Conservation (phyloP, 2,329 filamentous ascomycete species). For the Ceratocystiopsis brevicomis region DNA sequence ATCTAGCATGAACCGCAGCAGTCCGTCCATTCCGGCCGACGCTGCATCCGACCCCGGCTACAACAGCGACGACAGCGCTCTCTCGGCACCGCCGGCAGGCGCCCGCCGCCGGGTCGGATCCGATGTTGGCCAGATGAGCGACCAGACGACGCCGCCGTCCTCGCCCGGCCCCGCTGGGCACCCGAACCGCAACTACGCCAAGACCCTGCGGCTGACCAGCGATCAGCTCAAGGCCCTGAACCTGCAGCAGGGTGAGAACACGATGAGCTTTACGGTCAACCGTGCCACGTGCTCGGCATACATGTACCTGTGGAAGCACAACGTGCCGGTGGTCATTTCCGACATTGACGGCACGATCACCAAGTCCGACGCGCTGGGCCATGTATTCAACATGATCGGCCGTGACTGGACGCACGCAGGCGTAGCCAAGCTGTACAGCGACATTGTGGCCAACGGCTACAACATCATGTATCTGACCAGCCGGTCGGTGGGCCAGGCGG, state of each 20-base stretch:
- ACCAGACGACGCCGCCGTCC: slow-evolving; percentile 45
- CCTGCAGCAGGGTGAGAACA: slow-evolving; percentile 70
- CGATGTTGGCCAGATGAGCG: slow-evolving; percentile 30
- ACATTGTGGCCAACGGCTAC: slow-evolving; percentile 89
- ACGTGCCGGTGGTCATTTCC: slow-evolving; percentile 87
- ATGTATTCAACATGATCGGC: slow-evolving; percentile 90
- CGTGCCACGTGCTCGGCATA: slow-evolving; percentile 76
- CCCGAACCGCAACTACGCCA: slow-evolving; percentile 77
- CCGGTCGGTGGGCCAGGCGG: slow-evolving; percentile 80
- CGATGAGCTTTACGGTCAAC: slow-evolving; percentile 93
- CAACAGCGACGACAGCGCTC: slow-evolving; percentile 68
- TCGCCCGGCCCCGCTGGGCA: slow-evolving; percentile 51
- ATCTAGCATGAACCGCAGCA: slow-evolving; percentile 27
- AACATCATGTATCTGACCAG: slow-evolving; percentile 98
- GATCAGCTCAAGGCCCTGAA: slow-evolving; percentile 79
- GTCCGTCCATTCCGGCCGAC: slow-evolving; percentile 45
- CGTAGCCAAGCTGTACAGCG: slow-evolving; percentile 91
- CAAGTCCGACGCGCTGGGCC: slow-evolving; percentile 85
- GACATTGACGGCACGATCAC: slow-evolving; percentile 98
- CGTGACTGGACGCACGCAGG: slow-evolving; percentile 96
- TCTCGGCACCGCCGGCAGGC: slow-evolving; percentile 20
- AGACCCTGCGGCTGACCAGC: slow-evolving; percentile 85
- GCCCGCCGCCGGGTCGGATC: slow-evolving; percentile 49
- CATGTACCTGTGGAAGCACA: slow-evolving; percentile 87
- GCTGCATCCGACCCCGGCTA: slow-evolving; percentile 86